Conservation (phyloP, 2,329 filamentous ascomycete species). For the Coniochaeta hoffmannii region DNA sequence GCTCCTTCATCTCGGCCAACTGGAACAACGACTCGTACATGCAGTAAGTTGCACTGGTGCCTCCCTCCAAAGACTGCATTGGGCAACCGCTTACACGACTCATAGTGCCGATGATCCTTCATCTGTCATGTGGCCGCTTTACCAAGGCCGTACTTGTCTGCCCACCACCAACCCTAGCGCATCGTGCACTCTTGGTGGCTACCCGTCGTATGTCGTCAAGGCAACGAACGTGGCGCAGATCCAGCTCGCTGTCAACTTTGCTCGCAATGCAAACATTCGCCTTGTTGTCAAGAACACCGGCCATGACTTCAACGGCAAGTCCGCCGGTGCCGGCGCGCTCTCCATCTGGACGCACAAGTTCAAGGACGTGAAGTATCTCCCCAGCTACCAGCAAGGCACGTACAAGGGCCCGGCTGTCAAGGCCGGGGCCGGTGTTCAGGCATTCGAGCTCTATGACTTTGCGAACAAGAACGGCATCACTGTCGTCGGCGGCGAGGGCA, state of each 20-base stretch:
- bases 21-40: constrained; percentile 18
- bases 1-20: constrained; percentile 16
- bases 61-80: neutral
- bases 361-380: constrained; percentile 20
- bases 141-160: constrained; percentile 21
- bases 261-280: constrained; percentile 36
- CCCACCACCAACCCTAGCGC: constrained; percentile 8
- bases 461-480: constrained; percentile 35
- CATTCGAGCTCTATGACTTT: constrained; percentile 41
- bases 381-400: constrained; percentile 17
- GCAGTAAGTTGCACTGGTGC: constrained; percentile 10
- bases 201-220: constrained; percentile 31
- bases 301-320: constrained; percentile 36
- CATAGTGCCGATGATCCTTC: constrained; percentile 24
- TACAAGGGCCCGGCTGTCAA: constrained; percentile 44
- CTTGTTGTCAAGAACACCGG: constrained; percentile 46
- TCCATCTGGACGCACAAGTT: constrained; percentile 30
- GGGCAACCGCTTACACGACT: neutral
- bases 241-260: constrained; percentile 37
- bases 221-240: constrained; percentile 31
- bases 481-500: constrained; percentile 47
- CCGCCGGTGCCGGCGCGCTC: constrained; percentile 26
- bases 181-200: constrained; percentile 29
- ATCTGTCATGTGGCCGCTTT: constrained; percentile 28
- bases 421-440: constrained; percentile 46